Conservation (phyloP, 768 basidiomycete genomes). For the Mycena kentingensis region DNA sequence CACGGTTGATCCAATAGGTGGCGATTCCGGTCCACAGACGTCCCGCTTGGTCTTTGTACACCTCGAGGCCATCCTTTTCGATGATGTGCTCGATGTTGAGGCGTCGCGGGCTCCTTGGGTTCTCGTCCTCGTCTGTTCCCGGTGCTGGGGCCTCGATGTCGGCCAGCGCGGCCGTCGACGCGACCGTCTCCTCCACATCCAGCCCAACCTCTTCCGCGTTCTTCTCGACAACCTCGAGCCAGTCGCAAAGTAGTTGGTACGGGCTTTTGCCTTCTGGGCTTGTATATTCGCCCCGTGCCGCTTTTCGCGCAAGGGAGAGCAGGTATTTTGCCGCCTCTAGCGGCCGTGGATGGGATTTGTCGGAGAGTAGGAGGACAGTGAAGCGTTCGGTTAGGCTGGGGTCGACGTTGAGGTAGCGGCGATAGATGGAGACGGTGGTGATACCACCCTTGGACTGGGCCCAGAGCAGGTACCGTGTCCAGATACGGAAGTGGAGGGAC, state of each 20-base stretch:
- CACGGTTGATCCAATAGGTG: slow-evolving; percentile 98
- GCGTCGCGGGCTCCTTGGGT: slow-evolving; percentile 66
- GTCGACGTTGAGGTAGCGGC: slow-evolving; percentile 85
- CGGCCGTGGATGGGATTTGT: slow-evolving; percentile 63
- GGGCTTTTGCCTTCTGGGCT: slow-evolving; percentile 94
- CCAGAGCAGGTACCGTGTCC: slow-evolving; percentile 93
- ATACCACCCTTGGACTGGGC: slow-evolving; percentile 79
- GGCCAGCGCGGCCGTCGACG: slow-evolving; percentile 52
- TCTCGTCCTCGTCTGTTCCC: slow-evolving; percentile 71
- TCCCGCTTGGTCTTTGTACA: slow-evolving; percentile 97
- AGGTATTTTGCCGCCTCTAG: slow-evolving; percentile 93
- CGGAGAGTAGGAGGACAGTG: slow-evolving; percentile 64
- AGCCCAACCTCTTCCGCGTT: slow-evolving; percentile 92
- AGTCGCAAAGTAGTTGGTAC: slow-evolving; percentile 91
- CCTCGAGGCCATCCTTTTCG: slow-evolving; percentile 77
- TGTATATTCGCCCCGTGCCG: slow-evolving; percentile 77
- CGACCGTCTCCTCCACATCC: slow-evolving; percentile 72
- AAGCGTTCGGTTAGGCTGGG: slow-evolving; percentile 81
- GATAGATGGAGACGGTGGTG: slow-evolving; percentile 81
- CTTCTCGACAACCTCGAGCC: slow-evolving; percentile 87
- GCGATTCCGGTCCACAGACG: slow-evolving; percentile 94
- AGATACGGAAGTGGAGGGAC: slow-evolving; percentile 87
- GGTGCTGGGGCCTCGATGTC: slow-evolving; percentile 48
- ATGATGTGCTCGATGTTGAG: slow-evolving; percentile 89
- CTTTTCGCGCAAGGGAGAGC: slow-evolving; percentile 80